A percentile compares a stretch with the other conserved stretches of the same genome.
Evolutionary conservation across 1,284 basidiomycete species (phyloP).

Genomic region (Cryptococcus sp.): DNA sequence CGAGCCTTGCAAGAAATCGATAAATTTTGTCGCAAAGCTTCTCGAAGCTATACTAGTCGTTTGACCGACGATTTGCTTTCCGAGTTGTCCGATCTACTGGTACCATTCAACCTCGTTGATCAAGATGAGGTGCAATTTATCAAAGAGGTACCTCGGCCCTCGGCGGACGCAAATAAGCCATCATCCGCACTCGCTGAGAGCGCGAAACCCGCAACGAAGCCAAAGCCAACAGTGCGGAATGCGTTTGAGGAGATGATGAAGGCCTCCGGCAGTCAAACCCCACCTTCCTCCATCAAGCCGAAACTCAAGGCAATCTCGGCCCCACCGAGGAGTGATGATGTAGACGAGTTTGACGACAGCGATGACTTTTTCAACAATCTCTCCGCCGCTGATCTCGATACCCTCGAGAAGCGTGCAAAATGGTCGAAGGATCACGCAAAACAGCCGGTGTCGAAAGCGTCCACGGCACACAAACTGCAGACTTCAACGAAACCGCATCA

Average conservation of each 20-base stretch:
- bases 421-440: conserved; percentile 13
- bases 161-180: not conserved
- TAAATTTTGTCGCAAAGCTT: conserved; percentile 46
- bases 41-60: conserved; percentile 45
- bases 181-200: not conserved
- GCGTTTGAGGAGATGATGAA: conserved; percentile 52
- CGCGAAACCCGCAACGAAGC: conserved; percentile 10
- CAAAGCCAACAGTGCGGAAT: conserved; percentile 30
- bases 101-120: conserved; percentile 42
- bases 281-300: conserved; percentile 11
- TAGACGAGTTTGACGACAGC: conserved; percentile 41
- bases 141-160: conserved; percentile 14
- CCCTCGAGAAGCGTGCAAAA: conserved; percentile 44
- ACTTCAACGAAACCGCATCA: conserved; percentile 13
- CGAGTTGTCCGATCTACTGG: conserved; percentile 50
- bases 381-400: conserved; percentile 41
- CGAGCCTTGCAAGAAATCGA: conserved; percentile 45
- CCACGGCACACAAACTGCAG: conserved; percentile 10
- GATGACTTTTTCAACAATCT: conserved; percentile 41
- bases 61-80: conserved; percentile 50
- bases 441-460: conserved; percentile 5
- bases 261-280: conserved; percentile 29
- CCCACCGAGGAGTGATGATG: conserved; percentile 17
- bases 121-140: conserved; percentile 45
- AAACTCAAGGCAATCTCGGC: conserved; percentile 10